Base-by-base conservation (phyloP, 106 monocot genomes). In the Apostasia shenzhenica region DNA sequence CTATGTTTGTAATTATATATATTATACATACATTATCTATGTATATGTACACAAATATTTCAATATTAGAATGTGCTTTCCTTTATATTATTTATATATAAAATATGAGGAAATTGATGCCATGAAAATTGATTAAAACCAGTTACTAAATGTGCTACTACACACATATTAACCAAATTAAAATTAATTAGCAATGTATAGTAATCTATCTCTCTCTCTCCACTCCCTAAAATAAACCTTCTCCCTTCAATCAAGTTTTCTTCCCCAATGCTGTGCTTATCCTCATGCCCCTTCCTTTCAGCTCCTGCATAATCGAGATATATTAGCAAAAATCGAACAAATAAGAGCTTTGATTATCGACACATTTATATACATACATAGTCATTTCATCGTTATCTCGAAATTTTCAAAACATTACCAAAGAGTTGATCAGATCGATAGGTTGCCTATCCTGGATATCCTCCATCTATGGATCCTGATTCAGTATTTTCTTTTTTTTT, bases 221-320 rank as follows among this genome's bases (percentile, higher is more conserved):
- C 8, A 38, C 6, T 26, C 4, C 37, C 8, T 38, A n/a, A n/a
- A n/a, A n/a, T n/a, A n/a, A n/a, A 38, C 37, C 38, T 57, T 57
- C 57, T 38, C 57, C 57, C 59, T 26, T 26, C 26, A 59, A 37
- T 41, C 59, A 59, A 59, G 59, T 73, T 37, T 67, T 86, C 80
- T 84, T 92, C n/a, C 95, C 88, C 0, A 82, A 57, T 67, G 92
- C 88, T 55, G 84, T 45, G 80, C 92, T 95, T 48, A 95, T 72
- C 47, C 95, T 65, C 83, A 95, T 84, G 0, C 80, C 50, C 14
- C 95, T 77, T 14, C 95, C 95, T 75, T 92, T 79, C 2, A 95
- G 58, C 58, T 89, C 95, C 95, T 95, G 81, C 74, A 81, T 54
- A 61, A 1, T n/a, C 4, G 37, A 47, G 1, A 40, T 11, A 14